These are phyloP conservation scores for Puccinia hordei DNA, from an alignment of 1,284 basidiomycete species.

Conservation along the genomic window DNA sequence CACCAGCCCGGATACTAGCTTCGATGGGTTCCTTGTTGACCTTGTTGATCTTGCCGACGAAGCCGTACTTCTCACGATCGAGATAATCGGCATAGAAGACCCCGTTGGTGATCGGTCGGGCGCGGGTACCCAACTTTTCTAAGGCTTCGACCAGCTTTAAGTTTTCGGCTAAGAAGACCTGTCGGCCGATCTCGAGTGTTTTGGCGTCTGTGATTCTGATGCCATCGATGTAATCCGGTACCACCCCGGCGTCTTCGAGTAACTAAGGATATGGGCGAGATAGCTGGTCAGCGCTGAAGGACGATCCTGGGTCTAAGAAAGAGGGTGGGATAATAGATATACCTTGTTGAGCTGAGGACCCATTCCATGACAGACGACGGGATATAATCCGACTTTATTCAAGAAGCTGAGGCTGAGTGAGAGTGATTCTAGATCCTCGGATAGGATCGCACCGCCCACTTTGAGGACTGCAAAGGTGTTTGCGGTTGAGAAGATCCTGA, in stretches of 20 bases:
- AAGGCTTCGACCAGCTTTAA: constrained; percentile 85
- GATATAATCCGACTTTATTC: constrained; percentile 89
- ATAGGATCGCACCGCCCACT: constrained; percentile 86
- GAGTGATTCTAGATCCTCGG: constrained; percentile 81
- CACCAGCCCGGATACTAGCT: constrained; percentile 88
- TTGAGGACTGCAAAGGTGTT: constrained; percentile 59
- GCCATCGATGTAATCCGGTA: constrained; percentile 92
- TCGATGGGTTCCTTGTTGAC: constrained; percentile 93
- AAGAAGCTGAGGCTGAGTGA: constrained; percentile 89
- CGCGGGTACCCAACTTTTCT: constrained; percentile 87
- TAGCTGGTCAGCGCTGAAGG: too few relatives aligned
- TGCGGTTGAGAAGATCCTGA: constrained; percentile 88
- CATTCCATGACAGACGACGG: constrained; percentile 88
- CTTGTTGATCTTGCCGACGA: constrained; percentile 87
- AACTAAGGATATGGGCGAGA: constrained; percentile 65
- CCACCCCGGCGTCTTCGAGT: constrained; percentile 82
- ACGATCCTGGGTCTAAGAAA: neutral
- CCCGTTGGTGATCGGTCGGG: constrained; percentile 90
- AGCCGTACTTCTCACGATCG: constrained; percentile 88
- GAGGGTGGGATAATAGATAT: neutral
- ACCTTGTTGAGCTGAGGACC: constrained; percentile 74
- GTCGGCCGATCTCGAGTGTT: constrained; percentile 85
- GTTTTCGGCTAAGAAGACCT: constrained; percentile 95
- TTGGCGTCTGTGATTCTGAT: constrained; percentile 92
- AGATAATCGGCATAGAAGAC: constrained; percentile 94